Evolutionary conservation across 257 asterid species (phyloP).

Genomic region (Perilla frutescens): DNA sequence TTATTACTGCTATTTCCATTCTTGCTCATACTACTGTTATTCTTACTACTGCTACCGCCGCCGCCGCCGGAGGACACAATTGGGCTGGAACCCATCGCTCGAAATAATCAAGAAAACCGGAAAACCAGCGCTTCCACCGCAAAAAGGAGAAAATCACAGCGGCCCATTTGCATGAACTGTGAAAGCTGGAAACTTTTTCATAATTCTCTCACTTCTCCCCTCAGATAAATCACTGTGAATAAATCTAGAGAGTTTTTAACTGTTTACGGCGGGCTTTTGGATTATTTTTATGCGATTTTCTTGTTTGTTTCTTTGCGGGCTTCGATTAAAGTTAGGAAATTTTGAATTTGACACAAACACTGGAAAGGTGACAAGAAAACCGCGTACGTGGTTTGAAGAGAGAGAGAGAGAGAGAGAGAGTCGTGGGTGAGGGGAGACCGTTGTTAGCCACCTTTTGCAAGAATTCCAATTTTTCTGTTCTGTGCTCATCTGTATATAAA

Average conservation of each 20-base stretch:
- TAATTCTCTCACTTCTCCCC: slow-evolving; percentile 14
- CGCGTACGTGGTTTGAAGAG: slow-evolving; percentile 35
- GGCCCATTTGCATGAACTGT: slow-evolving; percentile 34
- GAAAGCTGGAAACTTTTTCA: slow-evolving; percentile 22
- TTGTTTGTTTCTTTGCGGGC: slow-evolving; percentile 20
- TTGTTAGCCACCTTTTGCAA: slow-evolving; percentile 19
- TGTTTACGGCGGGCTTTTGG: not conserved
- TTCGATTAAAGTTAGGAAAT: slow-evolving; percentile 16
- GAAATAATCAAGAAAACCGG: not conserved
- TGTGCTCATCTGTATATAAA: slow-evolving; percentile 23
- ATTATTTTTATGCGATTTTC: not conserved
- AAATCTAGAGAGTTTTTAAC: slow-evolving; percentile 4
- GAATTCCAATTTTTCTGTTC: slow-evolving; percentile 16
- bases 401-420: slow-evolving; percentile 4
- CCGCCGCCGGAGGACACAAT: slow-evolving; percentile 34
- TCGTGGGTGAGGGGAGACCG: not conserved
- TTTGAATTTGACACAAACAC: slow-evolving; percentile 22
- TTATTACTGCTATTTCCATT: slow-evolving; percentile 22
- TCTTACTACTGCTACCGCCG: slow-evolving; percentile 36
- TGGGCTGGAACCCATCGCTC: slow-evolving; percentile 46
- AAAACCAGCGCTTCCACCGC: not conserved
- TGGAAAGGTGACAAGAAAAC: slow-evolving; percentile 39
- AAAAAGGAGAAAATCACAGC: slow-evolving; percentile 9
- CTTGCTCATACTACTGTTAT: slow-evolving; percentile 14
- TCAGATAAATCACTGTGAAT: not conserved